Conservation (phyloP, 1,139 yeast genomes). For the Barnettozyma hawaiiensis region DNA sequence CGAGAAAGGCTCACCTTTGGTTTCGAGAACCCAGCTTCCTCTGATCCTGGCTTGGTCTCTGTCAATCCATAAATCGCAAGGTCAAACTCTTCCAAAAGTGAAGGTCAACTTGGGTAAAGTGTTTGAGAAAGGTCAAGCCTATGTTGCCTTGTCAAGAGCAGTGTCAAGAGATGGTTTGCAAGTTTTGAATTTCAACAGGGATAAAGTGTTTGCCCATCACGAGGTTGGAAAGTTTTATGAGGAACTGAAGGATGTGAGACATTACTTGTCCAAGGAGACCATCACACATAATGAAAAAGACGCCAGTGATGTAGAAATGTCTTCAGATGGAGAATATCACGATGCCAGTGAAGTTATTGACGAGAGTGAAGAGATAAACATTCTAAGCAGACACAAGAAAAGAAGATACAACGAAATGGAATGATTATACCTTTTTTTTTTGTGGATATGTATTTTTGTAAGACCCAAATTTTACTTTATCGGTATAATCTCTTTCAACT, state of each 20-base stretch:
- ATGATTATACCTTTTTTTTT: not conserved
- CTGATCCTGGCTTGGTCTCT: conserved; percentile 91
- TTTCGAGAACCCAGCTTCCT: conserved; percentile 68
- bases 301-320: not conserved
- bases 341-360: conserved; percentile 2
- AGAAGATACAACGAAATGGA: not conserved
- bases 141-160: conserved; percentile 88
- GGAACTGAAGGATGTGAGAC: conserved; percentile 29
- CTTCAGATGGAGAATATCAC: not conserved
- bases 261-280: not conserved
- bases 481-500: conserved; percentile 1
- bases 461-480: not conserved
- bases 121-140: conserved; percentile 93
- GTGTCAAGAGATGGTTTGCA: conserved; percentile 74
- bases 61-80: conserved; percentile 94
- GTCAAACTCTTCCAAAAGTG: conserved; percentile 83
- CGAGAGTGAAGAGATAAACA: not conserved
- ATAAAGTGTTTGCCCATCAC: conserved; percentile 54
- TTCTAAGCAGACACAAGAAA: not conserved
- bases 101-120: conserved; percentile 71
- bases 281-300: not conserved
- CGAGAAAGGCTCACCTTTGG: conserved; percentile 46
- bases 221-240: conserved; percentile 59
- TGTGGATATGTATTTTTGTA: no score
- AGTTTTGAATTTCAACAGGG: conserved; percentile 59